Conservation (phyloP, 2,329 filamentous ascomycete genomes). For the Coniosporium tulheliwenetii region DNA sequence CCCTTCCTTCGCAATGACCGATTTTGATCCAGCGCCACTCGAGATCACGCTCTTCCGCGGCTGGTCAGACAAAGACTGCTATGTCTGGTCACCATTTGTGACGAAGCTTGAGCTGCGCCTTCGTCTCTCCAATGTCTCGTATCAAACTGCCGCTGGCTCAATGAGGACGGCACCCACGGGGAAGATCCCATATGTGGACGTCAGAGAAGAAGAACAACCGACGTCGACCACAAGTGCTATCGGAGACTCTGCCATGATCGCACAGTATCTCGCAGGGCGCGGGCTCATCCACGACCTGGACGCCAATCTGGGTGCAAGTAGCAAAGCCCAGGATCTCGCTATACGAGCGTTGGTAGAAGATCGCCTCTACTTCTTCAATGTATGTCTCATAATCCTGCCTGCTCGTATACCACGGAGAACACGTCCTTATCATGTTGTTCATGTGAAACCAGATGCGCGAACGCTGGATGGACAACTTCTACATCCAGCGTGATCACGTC, state of each 20-base stretch:
- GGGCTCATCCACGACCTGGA: slow-evolving; percentile 35
- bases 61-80: slow-evolving; percentile 21
- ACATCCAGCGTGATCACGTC: slow-evolving; percentile 37
- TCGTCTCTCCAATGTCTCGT: slow-evolving; percentile 35
- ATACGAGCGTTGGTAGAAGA: slow-evolving; percentile 43
- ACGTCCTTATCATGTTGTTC: neutral
- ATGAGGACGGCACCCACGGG: slow-evolving; percentile 32
- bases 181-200: slow-evolving; percentile 44
- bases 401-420: neutral
- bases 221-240: slow-evolving; percentile 13
- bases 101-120: slow-evolving; percentile 47
- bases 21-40: neutral
- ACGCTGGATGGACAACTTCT: slow-evolving; percentile 44
- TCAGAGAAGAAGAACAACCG: slow-evolving; percentile 6
- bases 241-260: slow-evolving; percentile 41
- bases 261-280: slow-evolving; percentile 24
- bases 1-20: no score
- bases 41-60: slow-evolving; percentile 35
- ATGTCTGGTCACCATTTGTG: slow-evolving; percentile 47
- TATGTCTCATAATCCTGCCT: slow-evolving; percentile 10
- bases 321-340: slow-evolving; percentile 34
- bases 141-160: slow-evolving; percentile 30
- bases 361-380: slow-evolving; percentile 41
- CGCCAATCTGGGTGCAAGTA: slow-evolving; percentile 17
- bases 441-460: slow-evolving; percentile 25